Percentiles rank a stretch among this genome's conserved stretches.
phyloP scores from a whole-genome alignment of 1,139 yeast species.

The Yarrowia galli region DNA sequence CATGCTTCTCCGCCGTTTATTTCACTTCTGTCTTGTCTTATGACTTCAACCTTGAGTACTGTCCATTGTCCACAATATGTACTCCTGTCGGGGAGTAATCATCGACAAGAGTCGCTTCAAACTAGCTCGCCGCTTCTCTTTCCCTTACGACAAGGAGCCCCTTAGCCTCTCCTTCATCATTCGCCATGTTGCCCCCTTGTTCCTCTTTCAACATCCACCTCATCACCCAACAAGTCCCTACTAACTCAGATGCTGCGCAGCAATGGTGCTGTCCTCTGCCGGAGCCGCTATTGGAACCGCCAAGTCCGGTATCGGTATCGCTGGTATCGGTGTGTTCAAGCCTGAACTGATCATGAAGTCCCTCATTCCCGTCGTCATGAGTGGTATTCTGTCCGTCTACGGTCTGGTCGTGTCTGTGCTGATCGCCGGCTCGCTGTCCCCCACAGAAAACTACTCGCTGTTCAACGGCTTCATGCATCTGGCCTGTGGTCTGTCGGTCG shows the following conservation, averaged over 20 bases:
- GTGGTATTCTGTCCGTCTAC: conserved; percentile 95
- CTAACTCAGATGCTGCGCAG: conserved; percentile 72
- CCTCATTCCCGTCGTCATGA: conserved; percentile 89
- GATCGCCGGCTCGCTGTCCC: conserved; percentile 90
- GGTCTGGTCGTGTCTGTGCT: conserved; percentile 96
- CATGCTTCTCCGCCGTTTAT: no score
- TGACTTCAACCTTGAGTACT: no score
- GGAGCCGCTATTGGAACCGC: conserved; percentile 99
- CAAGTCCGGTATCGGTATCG: conserved; percentile 97
- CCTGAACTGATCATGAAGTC: conserved; percentile 68
- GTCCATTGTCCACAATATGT: no score
- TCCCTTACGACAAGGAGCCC: no score
- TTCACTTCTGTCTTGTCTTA: no score
- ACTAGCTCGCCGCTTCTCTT: no score
- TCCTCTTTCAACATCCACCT: no score
- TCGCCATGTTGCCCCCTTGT: not conserved
- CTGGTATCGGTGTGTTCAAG: conserved; percentile 96
- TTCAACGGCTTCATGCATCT: conserved; percentile 97
- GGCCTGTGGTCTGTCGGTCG: conserved; percentile 94
- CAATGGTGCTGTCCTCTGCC: conserved; percentile 86
- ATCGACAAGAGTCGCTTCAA: no score
- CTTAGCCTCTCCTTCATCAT: no score
- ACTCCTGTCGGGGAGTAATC: no score
- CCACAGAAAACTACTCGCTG: conserved; percentile 76
- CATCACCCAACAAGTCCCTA: no score